These are phyloP conservation scores for Lactifluus subvellereus DNA, from an alignment of 768 basidiomycete species.

Conservation along the genomic window DNA sequence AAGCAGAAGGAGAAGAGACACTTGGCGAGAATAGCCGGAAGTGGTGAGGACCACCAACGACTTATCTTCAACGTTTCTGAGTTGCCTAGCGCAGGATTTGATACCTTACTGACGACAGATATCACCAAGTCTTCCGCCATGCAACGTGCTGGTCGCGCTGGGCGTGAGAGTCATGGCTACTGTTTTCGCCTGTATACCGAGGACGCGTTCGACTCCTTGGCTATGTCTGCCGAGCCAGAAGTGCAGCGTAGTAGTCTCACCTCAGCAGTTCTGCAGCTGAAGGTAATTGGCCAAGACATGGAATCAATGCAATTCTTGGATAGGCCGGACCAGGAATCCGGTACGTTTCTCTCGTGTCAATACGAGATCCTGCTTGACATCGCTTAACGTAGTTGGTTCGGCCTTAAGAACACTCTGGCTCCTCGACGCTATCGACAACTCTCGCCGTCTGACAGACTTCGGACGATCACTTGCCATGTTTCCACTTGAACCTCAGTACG, in stretches of 20 bases:
- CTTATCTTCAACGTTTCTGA: background rate
- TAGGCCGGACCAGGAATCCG: constrained; percentile 63
- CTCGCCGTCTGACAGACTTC: constrained; percentile 57
- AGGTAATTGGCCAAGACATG: constrained; percentile 75
- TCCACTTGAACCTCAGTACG: constrained; percentile 83
- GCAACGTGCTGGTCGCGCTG: constrained; percentile 94
- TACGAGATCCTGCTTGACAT: background rate
- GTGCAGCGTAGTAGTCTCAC: constrained; percentile 84
- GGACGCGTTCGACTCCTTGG: constrained; percentile 62
- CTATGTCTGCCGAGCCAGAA: constrained; percentile 72
- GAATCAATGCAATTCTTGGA: constrained; percentile 87
- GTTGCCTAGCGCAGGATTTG: constrained; percentile 57
- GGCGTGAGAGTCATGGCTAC: constrained; percentile 83
- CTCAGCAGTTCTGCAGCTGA: constrained; percentile 78
- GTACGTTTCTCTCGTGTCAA: constrained; percentile 41
- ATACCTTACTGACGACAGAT: constrained; percentile 74
- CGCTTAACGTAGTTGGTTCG: constrained; percentile 41
- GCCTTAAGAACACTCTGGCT: constrained; percentile 71
- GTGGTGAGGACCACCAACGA: constrained; percentile 39
- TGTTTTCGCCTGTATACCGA: constrained; percentile 95
- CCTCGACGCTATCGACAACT: constrained; percentile 69
- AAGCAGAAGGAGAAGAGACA: constrained; percentile 94
- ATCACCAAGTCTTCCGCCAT: constrained; percentile 88
- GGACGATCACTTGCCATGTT: constrained; percentile 86
- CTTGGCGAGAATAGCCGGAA: constrained; percentile 60